Conservation (phyloP, 768 basidiomycete genomes). For the Macrolepiota fuliginosa region DNA sequence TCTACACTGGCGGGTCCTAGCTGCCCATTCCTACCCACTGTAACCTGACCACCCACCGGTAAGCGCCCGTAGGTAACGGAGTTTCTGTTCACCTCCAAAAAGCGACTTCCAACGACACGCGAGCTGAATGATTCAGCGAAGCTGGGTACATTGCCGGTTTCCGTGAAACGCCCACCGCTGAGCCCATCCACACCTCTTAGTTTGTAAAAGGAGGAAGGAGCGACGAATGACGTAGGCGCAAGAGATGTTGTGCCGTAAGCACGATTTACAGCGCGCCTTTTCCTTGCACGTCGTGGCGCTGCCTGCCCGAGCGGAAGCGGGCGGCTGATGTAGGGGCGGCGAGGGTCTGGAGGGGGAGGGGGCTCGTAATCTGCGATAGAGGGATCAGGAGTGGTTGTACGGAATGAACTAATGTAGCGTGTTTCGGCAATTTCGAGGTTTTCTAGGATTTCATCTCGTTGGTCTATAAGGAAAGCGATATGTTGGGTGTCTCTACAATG, state of each 20-base stretch:
- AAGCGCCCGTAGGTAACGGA: slow-evolving; percentile 56
- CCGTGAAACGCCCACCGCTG: slow-evolving; percentile 55
- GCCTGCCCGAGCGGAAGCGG: slow-evolving; percentile 53
- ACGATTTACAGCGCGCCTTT: slow-evolving; percentile 55
- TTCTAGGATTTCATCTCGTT: slow-evolving; percentile 75
- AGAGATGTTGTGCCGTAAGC: slow-evolving; percentile 67
- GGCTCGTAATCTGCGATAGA: slow-evolving; percentile 61
- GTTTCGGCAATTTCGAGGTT: slow-evolving; percentile 80
- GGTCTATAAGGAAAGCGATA: slow-evolving; percentile 67
- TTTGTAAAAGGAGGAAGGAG: slow-evolving; percentile 79
- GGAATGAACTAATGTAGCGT: slow-evolving; percentile 74
- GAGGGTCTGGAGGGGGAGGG: slow-evolving; percentile 36
- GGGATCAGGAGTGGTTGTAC: slow-evolving; percentile 69
- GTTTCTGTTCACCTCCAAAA: slow-evolving; percentile 69
- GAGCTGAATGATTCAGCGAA: slow-evolving; percentile 60
- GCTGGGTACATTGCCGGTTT: slow-evolving; percentile 40
- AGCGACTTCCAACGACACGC: slow-evolving; percentile 64
- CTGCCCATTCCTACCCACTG: slow-evolving; percentile 49
- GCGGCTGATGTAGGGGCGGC: slow-evolving; percentile 63
- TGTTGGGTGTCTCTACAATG: slow-evolving; percentile 60
- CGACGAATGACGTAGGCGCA: slow-evolving; percentile 74
- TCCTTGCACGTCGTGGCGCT: slow-evolving; percentile 31
- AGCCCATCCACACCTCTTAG: slow-evolving; percentile 61
- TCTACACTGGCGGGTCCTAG: slow-evolving; percentile 33
- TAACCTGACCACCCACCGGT: slow-evolving; percentile 57